Percentiles rank a stretch among this genome's conserved stretches.
Evolutionary conservation across 2,329 filamentous ascomycete genomes (phyloP).

Genomic region (Thielaviopsis populi): DNA sequence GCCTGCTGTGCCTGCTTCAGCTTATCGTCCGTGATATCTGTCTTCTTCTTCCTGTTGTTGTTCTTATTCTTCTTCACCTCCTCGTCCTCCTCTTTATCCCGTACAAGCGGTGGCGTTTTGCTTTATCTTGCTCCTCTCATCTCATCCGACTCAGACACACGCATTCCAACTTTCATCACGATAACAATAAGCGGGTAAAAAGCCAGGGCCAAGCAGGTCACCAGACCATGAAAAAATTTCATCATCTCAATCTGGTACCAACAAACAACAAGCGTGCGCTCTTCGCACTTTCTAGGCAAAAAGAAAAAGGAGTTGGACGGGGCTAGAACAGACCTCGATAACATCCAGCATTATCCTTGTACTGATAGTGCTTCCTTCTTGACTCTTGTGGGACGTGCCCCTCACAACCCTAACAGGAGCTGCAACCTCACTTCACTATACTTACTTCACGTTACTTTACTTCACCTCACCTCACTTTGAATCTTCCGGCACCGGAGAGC

Average conservation of each 20-base stretch:
- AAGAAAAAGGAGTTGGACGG: neutral
- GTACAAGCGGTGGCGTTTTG: too few species aligned
- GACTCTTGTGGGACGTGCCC: neutral
- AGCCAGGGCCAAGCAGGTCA: slow-evolving; percentile 1
- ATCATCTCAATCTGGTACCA: neutral
- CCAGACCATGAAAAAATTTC: slow-evolving; percentile 8
- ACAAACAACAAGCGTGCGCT: neutral
- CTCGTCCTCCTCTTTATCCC: too few species aligned
- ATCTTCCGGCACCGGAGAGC: neutral
- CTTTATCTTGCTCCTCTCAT: neutral
- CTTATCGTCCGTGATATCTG: too few species aligned
- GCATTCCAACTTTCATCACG: neutral
- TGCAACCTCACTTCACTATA: neutral
- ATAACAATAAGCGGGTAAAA: neutral
- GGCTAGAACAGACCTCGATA: neutral
- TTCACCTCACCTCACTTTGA: neutral
- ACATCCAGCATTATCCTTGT: neutral
- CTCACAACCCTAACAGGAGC: neutral
- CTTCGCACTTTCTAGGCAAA: neutral
- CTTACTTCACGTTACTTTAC: neutral
- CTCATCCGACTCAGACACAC: neutral
- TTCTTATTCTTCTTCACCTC: too few species aligned
- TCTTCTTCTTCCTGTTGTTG: too few species aligned
- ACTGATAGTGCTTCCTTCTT: neutral
- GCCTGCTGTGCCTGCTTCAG: too few species aligned